Evolutionary conservation across 768 basidiomycete genomes (phyloP), one percentile per base, ranked within the genome.

Genomic region (Lactarius pseudohatsudake): DNA sequence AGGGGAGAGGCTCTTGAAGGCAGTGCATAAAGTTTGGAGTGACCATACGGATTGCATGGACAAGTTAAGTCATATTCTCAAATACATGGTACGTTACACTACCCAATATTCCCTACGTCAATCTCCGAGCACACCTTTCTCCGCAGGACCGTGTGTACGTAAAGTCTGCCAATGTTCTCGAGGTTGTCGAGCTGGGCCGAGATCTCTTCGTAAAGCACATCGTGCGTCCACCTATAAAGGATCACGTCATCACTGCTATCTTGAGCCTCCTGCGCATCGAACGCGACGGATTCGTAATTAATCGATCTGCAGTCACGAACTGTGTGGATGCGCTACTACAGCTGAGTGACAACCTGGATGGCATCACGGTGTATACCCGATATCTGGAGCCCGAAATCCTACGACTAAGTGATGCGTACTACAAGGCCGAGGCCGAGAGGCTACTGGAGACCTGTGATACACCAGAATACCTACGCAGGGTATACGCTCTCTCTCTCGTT

Each of bases 121-220:
- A 62, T 58, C 68, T 59, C 71, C 72, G 59, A 74, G 58, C 28
- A 55, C 26, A 22, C 18, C 15, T 20, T 64, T 26, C 26, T 40
- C 36, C n/a, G 30, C 73, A 99, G 97, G 97, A 99, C 79, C 92
- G 94, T 55, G 90, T 92, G 15, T 91, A 96, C 73, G 89, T 91
- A 0, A 85, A 85, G 68, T 74, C 82, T 45, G 87, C 88, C n/a
- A 80, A 82, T 8, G 87, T 96, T 3, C 94, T 91, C 0, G 82
- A 86, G 64, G 94, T 91, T 38, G 88, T 85, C 80, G 88, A 94
- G 8, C 86, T 90, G 54, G 96, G 97, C 9, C 80, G 92, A 32
- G 80, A 86, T 26, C 82, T 97, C 34, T 98, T 99, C 78, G 80
- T 94, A 61, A 82, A 86, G 64, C 87, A 87, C 66, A 93, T 97